These are phyloP conservation scores for Andrographis paniculata DNA, from an alignment of 305 asterid species.

Conservation along the genomic window DNA sequence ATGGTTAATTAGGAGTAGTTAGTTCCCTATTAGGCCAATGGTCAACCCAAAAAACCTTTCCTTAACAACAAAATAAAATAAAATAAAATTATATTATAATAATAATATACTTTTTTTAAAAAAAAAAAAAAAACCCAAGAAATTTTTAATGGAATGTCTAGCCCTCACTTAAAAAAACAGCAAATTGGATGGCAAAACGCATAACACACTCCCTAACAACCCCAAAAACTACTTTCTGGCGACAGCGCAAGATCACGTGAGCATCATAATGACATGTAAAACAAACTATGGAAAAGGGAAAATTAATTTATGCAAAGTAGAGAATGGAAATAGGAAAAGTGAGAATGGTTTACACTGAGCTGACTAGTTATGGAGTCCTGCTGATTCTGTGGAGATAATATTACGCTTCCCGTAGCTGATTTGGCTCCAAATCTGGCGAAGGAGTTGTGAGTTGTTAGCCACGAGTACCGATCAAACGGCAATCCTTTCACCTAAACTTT, in stretches of 20 bases:
- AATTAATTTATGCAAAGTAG: not conserved
- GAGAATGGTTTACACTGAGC: constrained; percentile 44
- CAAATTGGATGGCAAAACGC: constrained; percentile 18
- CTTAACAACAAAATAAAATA: too few relatives aligned
- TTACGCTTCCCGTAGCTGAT: constrained; percentile 56
- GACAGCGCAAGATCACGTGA: constrained; percentile 18
- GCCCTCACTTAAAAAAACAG: too few relatives aligned
- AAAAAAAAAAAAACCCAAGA: too few relatives aligned
- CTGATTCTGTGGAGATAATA: constrained; percentile 66
- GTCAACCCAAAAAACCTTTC: too few relatives aligned
- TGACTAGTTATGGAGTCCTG: constrained; percentile 83
- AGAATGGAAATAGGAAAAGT: not conserved
- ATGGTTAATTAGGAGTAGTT: too few relatives aligned
- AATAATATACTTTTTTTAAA: too few relatives aligned
- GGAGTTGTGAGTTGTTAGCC: constrained; percentile 88
- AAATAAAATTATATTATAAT: too few relatives aligned
- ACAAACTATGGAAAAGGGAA: too few relatives aligned
- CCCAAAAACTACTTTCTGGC: constrained; percentile 13
- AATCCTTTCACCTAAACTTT: constrained; percentile 54
- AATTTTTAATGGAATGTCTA: too few relatives aligned
- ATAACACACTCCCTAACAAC: constrained; percentile 26
- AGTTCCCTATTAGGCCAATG: too few relatives aligned
- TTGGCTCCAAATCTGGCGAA: constrained; percentile 60
- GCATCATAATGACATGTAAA: too few relatives aligned
- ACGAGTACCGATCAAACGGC: constrained; percentile 83